Base-by-base conservation (phyloP, 768 basidiomycete genomes). In the Xerocomellus chrysenteron region DNA sequence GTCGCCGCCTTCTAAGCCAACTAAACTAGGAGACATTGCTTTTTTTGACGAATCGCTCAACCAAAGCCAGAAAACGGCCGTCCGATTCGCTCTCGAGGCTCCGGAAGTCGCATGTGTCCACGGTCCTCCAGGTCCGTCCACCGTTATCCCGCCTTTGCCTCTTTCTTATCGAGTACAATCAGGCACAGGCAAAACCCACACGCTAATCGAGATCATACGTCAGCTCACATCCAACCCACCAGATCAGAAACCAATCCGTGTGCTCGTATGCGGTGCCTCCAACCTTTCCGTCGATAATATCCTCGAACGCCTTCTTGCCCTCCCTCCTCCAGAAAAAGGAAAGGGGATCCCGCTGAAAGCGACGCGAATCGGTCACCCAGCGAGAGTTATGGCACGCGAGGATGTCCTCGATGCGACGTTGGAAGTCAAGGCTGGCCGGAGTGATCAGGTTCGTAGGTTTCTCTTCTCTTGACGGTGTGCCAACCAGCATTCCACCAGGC, bases 281-380 rank as follows among this genome's bases (percentile, higher is more conserved):
- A 97, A 99, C 64, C 78, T 99, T 49, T 90, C 95, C 2, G 93
- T 97, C 1, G 97, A 99, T 71, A 99, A 99, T 70, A 88, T 99
- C 39, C 80, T 99, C 13, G 88, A 95, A 63, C 81, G 97, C 19
- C 78, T 99, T 11, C 77, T 91, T 16, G 81, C 80, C 16, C 73
- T 90, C 4, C 85, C 87, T 13, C 57, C 73, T 0, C 63, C 72
- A 1, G 80, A 80, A 26, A 84, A 80, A 49, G 77, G 76, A 5
- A 73, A 76, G 21, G 79, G 74, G 56, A 16, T 14, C 14, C 59
- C 58, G 3, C 62, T 91, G 12, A 85, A 79, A 66, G 82, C 87
- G 8, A 94, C 94, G 0, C 82, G 97, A n/a, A 80, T 99, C 13
- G 97, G 97, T 0, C 97, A 99, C 71, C 97, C 97, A 0, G 96